Conservation (phyloP, 257 asterid genomes). For the Nemophila menziesii region DNA sequence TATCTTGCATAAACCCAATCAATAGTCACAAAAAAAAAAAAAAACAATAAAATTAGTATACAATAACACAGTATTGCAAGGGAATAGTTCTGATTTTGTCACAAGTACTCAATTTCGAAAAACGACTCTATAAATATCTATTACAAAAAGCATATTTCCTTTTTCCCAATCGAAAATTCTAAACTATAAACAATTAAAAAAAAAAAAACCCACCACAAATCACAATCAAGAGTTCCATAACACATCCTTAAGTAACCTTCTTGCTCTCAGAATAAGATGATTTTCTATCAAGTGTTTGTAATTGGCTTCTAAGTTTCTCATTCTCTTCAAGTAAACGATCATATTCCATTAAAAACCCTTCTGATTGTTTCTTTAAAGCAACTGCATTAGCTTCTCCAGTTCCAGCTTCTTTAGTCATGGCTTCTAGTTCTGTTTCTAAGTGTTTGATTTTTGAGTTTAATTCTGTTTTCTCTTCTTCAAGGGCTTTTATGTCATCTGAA, state of each 20-base stretch:
- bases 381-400: constrained; percentile 57
- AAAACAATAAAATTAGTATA: no score
- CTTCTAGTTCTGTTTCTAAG: constrained; percentile 48
- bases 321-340: constrained; percentile 84
- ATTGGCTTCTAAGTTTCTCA: constrained; percentile 59
- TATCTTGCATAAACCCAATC: background rate
- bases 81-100: background rate
- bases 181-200: background rate
- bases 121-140: background rate
- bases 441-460: constrained; percentile 31
- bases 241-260: constrained; percentile 39
- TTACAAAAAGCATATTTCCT: background rate
- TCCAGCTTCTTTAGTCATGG: constrained; percentile 42
- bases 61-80: background rate
- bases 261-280: constrained; percentile 60
- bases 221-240: background rate
- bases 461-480: constrained; percentile 45
- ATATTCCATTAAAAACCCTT: constrained; percentile 77
- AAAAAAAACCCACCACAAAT: background rate
- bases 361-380: constrained; percentile 80
- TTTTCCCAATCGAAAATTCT: background rate
- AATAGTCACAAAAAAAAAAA: background rate
- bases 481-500: constrained; percentile 34
- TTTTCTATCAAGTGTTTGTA: constrained; percentile 56
- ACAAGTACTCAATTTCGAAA: background rate